A percentile compares a stretch with the other conserved stretches of the same genome.
phyloP scores from a whole-genome alignment of 345 rosid genomes.

The Streptanthus diversifolius region DNA sequence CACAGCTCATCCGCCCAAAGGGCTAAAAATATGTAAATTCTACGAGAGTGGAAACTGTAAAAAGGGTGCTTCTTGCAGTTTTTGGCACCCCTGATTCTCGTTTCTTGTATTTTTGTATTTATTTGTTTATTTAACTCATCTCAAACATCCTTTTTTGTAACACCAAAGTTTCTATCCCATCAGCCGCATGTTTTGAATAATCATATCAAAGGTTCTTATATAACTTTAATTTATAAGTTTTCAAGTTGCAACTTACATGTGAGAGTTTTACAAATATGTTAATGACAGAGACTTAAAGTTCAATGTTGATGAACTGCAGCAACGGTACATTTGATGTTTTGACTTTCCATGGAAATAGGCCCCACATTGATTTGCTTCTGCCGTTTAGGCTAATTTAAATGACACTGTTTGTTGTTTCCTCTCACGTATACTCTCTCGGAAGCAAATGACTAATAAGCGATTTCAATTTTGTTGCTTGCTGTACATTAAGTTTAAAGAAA shows the following conservation, averaged over 20 bases:
- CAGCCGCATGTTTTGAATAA: neutral
- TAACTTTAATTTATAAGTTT: neutral
- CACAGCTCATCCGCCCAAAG: conserved; percentile 58
- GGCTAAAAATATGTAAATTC: conserved; percentile 72
- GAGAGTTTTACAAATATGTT: no score
- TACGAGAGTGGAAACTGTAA: conserved; percentile 68
- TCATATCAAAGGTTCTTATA: neutral
- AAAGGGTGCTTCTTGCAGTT: conserved; percentile 76
- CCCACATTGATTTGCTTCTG: no score
- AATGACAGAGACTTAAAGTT: no score
- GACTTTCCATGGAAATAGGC: no score
- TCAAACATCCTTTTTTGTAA: conserved; percentile 23
- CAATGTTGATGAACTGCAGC: no score
- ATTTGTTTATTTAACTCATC: conserved; percentile 11
- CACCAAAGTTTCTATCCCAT: conserved; percentile 5
- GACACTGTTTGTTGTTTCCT: no score
- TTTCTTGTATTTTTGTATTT: conserved; percentile 24
- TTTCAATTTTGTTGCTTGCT: no score
- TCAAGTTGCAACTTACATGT: neutral
- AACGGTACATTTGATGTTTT: no score
- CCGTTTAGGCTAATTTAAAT: no score
- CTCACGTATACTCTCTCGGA: no score
- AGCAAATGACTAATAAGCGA: no score
- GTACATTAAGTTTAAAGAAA: no score
- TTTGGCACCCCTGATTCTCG: conserved; percentile 56